A percentile compares a stretch with the other conserved stretches of the same genome.
Evolutionary conservation across 352 stramenopile species (phyloP).

Genomic region (Peronosclerospora sorghi): DNA sequence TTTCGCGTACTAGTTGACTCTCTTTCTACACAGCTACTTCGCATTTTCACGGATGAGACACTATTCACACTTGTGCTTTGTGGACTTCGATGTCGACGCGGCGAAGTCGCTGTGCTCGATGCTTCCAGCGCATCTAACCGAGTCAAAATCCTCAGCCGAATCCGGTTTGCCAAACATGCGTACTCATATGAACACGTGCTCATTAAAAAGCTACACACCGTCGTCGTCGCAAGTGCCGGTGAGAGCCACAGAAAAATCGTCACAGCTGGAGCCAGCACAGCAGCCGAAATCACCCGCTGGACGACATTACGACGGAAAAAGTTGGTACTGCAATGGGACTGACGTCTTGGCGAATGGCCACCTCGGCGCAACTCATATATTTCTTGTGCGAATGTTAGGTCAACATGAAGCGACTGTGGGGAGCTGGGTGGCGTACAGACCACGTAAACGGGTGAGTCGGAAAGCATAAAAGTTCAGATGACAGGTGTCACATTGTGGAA

Average conservation of each 20-base stretch:
- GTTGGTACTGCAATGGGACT: neutral
- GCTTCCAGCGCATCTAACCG: constrained; percentile 19
- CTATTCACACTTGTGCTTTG: neutral
- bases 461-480: too few relatives aligned
- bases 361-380: too few relatives aligned
- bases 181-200: constrained; percentile 67
- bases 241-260: constrained; percentile 66
- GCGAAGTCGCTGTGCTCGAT: constrained; percentile 1
- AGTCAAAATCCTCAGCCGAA: constrained; percentile 37
- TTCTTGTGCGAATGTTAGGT: too few relatives aligned
- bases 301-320: constrained; percentile 27
- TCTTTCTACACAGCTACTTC: too few relatives aligned
- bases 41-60: too few relatives aligned
- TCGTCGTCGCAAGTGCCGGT: constrained; percentile 50
- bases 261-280: constrained; percentile 44
- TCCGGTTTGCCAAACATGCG: constrained; percentile 56
- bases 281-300: constrained; percentile 52
- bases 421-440: too few relatives aligned
- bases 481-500: too few relatives aligned
- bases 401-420: too few relatives aligned
- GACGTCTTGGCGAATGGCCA: too few relatives aligned
- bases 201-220: constrained; percentile 52
- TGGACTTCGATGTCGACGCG: neutral
- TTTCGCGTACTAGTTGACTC: neutral
- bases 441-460: too few relatives aligned